These are phyloP conservation scores for Monilinia fructicola DNA, from an alignment of 2,329 filamentous ascomycete genomes.

Conservation along the genomic window DNA sequence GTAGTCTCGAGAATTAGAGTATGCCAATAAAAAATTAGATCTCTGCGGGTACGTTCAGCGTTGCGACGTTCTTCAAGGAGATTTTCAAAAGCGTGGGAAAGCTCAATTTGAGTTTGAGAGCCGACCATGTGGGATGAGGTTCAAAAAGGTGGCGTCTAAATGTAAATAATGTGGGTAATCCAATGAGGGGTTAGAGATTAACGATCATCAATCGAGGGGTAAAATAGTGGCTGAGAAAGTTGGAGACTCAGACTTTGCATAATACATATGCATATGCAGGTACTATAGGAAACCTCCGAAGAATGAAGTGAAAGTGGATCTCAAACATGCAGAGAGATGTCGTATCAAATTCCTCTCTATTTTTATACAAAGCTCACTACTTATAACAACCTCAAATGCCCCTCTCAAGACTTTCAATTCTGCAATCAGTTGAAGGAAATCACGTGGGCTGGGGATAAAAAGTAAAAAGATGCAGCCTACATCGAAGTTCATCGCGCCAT, in stretches of 20 bases:
- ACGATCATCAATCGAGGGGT: constrained; percentile 4
- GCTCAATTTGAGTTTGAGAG: constrained; percentile 4
- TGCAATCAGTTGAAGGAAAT: not conserved
- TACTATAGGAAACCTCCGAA: constrained; percentile 11
- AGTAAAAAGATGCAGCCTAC: not conserved
- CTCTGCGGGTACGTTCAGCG: constrained; percentile 7
- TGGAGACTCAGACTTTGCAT: constrained; percentile 15
- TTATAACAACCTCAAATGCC: not conserved
- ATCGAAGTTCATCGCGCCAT: constrained; percentile 2
- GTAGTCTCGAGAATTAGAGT: constrained; percentile 1
- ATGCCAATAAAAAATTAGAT: constrained; percentile 18
- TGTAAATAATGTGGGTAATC: not conserved
- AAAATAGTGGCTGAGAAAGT: constrained; percentile 5
- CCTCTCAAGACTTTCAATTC: not conserved
- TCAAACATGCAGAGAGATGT: not conserved
- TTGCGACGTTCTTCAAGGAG: constrained; percentile 18
- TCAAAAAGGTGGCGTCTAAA: not conserved
- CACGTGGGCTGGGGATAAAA: constrained; percentile 4
- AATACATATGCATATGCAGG: constrained; percentile 15
- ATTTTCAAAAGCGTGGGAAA: constrained; percentile 21
- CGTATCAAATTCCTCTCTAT: constrained; percentile 15
- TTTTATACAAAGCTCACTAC: constrained; percentile 7
- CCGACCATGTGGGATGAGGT: constrained; percentile 9
- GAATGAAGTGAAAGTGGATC: constrained; percentile 8
- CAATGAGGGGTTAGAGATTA: not conserved